Evolutionary conservation across 139 green algal genomes (phyloP), one percentile per base, ranked within the genome.

Genomic region (Chlorella sorokiniana): DNA sequence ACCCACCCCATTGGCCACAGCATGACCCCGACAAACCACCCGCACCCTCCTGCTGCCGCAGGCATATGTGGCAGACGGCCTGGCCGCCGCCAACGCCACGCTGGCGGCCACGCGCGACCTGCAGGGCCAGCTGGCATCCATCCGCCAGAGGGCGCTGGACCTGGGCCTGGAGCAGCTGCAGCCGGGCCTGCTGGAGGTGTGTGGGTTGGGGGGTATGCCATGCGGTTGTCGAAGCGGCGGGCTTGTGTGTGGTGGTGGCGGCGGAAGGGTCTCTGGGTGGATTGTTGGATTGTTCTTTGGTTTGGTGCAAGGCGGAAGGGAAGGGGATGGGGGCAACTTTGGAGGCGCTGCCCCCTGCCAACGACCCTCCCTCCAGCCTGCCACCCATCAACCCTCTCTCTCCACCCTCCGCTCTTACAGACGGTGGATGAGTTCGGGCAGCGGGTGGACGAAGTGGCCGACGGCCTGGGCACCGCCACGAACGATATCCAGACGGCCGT

Each of bases 1-100:
- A 33, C 16, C 40, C 68, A 31, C 11, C 67, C 41, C 25, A n/a
- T n/a, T n/a, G n/a, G n/a, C n/a, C n/a, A n/a, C n/a, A n/a, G n/a
- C n/a, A n/a, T 48, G 4, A 37, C 1, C 67, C 35, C 48, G 48
- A 11, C 48, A 11, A 11, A 11, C 38, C 38, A 9, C 25, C 40
- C 0, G 4, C 38, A 33, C n/a, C 22, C 33, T 44, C 11, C 65
- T 5, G 0, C 48, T 78, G 68, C n/a, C n/a, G n/a, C 72, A 79
- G 72, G 72, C 72, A 0, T 79, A 69, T 54, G 72, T 79, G 25
- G 52, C 72, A 0, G 33, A n/a, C 8, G 38, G 72, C 23, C 72
- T 79, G 35, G 35, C 27, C 52, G 27, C 27, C 22, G 72, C 72
- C 72, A 79, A 68, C 72, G 22, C 10, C 51, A 79, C 72, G 3